A percentile compares a stretch with the other conserved stretches of the same genome.
Conservation (phyloP, 768 basidiomycete species). For the Boletus rubropictus region DNA sequence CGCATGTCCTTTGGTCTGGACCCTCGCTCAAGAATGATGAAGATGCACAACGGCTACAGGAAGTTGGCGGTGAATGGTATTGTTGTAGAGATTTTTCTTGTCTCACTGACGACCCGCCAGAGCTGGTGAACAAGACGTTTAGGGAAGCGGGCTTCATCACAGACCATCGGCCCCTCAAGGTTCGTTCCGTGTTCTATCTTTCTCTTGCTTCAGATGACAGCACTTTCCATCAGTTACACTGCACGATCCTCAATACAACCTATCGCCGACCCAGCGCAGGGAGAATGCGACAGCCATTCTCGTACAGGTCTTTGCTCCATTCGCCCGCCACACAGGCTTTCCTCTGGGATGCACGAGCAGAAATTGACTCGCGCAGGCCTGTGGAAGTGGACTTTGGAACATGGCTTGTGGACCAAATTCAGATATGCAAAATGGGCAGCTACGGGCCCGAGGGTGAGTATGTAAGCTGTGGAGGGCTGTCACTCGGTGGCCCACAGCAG, state of each 20-base stretch:
- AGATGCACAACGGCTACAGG: constrained; percentile 26
- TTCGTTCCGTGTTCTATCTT: too few species aligned
- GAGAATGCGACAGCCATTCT: constrained; percentile 37
- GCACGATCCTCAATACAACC: constrained; percentile 46
- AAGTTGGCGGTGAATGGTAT: constrained; percentile 33
- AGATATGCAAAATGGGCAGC: constrained; percentile 71
- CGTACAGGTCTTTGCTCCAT: constrained; percentile 33
- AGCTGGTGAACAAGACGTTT: constrained; percentile 39
- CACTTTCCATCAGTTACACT: constrained; percentile 35
- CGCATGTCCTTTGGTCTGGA: constrained; percentile 55
- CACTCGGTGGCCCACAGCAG: constrained; percentile 1
- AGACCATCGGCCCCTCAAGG: constrained; percentile 49
- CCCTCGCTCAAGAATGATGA: constrained; percentile 36
- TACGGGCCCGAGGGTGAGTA: constrained; percentile 59
- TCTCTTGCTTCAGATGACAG: not conserved
- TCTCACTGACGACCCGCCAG: constrained; percentile 24
- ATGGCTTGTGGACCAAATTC: constrained; percentile 50
- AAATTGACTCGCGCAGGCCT: constrained; percentile 15
- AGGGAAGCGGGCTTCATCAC: constrained; percentile 38
- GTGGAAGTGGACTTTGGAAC: constrained; percentile 44
- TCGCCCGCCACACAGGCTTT: constrained; percentile 20
- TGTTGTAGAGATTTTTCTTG: not conserved
- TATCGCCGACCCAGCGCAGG: constrained; percentile 34
- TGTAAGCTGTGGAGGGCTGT: constrained; percentile 35
- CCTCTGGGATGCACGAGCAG: not conserved